Base-by-base conservation (phyloP, 352 stramenopile genomes). In the Phytopythium montanum region DNA sequence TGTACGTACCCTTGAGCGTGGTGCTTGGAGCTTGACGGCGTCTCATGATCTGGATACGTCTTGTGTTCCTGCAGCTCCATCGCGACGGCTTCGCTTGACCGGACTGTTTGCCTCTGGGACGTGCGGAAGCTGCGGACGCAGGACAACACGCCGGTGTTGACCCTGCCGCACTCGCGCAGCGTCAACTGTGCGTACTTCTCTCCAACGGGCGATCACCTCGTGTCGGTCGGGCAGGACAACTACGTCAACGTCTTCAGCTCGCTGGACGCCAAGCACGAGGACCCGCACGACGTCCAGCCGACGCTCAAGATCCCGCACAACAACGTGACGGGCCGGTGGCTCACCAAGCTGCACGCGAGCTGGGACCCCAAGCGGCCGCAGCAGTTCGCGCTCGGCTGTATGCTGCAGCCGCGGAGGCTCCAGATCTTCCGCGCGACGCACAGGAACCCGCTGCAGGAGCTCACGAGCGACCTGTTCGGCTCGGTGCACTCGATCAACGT, bases 131-230 rank as follows among this genome's bases (percentile, higher is more conserved):
- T 92, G 46, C 72, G 64, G 9, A 70, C 62, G 36, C 71, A 50
- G 18, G 75, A 60, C 33, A 88, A 66, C 56, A 66, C 63, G 19
- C 66, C 83, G 6, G 45, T 93, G 2, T 61, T 84, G 12, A 82
- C 73, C 18, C 69, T 94, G 65, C 79, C 78, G 10, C 86, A 95
- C 52, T 44, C 63, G 33, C 84, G 87, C 16, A 95, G 83, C 56
- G 73, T 95, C 53, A 96, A 96, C 66, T 94, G 84, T 54, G 88
- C 85, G 13, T 95, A 95, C 59, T 93, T 95, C 48, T 92, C 85
- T 9, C 85, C 88, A 0, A 68, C 68, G 21, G 88, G 88, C 4
- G 62, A 67, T 0, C 79, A 87, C 61, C 63, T 95, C 6, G 83
- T 95, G 34, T 93, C 88, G 0, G 88, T 95, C 33, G 79, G 81